A percentile compares a stretch with the other conserved stretches of the same genome.
Conservation (phyloP, 2,329 filamentous ascomycete genomes). For the Chaetomium globosum region DNA sequence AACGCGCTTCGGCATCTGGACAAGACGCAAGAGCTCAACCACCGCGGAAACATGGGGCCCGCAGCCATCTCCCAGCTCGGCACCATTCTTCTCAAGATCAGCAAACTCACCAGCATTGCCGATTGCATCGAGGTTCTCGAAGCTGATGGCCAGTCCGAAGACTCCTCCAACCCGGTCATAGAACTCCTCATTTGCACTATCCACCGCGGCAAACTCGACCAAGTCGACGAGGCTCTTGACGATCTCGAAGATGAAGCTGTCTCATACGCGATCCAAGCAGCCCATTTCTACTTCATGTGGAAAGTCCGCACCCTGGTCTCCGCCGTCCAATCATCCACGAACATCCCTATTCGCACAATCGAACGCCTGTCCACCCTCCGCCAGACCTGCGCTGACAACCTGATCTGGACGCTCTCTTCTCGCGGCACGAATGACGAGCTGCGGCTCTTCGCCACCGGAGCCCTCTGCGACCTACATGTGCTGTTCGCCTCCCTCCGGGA, state of each 20-base stretch:
- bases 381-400: constrained; percentile 60
- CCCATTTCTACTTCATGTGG: constrained; percentile 95
- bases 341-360: constrained; percentile 60
- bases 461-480: constrained; percentile 78
- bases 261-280: constrained; percentile 71
- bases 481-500: constrained; percentile 74
- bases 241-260: constrained; percentile 79
- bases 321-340: constrained; percentile 57
- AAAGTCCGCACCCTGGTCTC: constrained; percentile 67
- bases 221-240: constrained; percentile 70
- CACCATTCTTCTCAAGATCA: constrained; percentile 75
- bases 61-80: constrained; percentile 69
- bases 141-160: constrained; percentile 52
- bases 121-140: constrained; percentile 79
- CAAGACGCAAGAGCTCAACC: constrained; percentile 70
- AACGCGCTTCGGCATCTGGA: constrained; percentile 72
- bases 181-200: constrained; percentile 73
- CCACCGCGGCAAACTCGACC: constrained; percentile 70
- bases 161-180: constrained; percentile 58
- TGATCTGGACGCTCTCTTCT: constrained; percentile 70
- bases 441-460: constrained; percentile 72
- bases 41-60: constrained; percentile 68
- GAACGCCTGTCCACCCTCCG: constrained; percentile 61
- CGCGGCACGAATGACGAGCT: constrained; percentile 74
- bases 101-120: constrained; percentile 76